These are phyloP conservation scores for Chrysosphaeria jannelii DNA, from an alignment of 2,329 filamentous ascomycete genomes.

Conservation along the genomic window DNA sequence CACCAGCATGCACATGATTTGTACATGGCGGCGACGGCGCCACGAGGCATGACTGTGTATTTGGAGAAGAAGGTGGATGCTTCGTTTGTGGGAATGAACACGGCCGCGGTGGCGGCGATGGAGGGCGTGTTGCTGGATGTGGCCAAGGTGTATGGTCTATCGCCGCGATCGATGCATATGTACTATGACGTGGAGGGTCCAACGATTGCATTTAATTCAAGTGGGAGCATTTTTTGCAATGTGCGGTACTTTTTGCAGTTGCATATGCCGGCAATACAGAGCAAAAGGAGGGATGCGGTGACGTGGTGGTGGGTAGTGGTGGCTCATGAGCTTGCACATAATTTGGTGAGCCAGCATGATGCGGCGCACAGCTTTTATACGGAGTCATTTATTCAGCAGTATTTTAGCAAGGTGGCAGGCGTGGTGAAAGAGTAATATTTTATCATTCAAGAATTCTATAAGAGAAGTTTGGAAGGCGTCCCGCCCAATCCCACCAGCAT, in stretches of 20 bases:
- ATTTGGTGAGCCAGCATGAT: slow-evolving; percentile 52
- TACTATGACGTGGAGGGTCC: slow-evolving; percentile 55
- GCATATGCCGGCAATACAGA: slow-evolving; percentile 19
- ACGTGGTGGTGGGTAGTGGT: slow-evolving; percentile 21
- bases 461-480: no score
- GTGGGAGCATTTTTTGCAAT: slow-evolving; percentile 80
- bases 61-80: slow-evolving; percentile 20
- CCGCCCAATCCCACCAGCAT: no score
- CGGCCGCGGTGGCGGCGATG: slow-evolving; percentile 16
- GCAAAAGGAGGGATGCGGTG: slow-evolving; percentile 11
- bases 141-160: slow-evolving; percentile 40
- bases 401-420: slow-evolving; percentile 45
- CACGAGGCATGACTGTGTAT: slow-evolving; percentile 46
- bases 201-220: slow-evolving; percentile 78
- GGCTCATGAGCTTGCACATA: slow-evolving; percentile 88
- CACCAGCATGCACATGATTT: slow-evolving; percentile 44
- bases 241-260: slow-evolving; percentile 60
- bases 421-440: no score
- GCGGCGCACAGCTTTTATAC: slow-evolving; percentile 62
- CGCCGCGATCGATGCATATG: slow-evolving; percentile 42
- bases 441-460: no score
- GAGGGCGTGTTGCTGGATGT: slow-evolving; percentile 37
- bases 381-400: slow-evolving; percentile 51
- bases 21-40: slow-evolving; percentile 34
- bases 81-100: slow-evolving; percentile 11